phyloP scores from a whole-genome alignment of 306 rosid genomes.

The Fragaria ananassa region DNA sequence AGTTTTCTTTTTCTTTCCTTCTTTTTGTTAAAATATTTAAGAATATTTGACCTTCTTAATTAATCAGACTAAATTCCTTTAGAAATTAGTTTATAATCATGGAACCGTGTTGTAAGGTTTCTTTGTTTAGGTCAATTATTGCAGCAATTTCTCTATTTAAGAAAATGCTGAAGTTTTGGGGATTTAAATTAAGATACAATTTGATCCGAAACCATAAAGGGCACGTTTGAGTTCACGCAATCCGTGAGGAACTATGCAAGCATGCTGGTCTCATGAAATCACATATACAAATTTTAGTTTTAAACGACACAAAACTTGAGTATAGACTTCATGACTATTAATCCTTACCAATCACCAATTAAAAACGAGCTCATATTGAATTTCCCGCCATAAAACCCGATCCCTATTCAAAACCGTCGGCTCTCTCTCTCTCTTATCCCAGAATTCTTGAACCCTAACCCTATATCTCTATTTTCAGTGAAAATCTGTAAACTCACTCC shows the following conservation, averaged over 20 bases:
- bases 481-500: too few relatives aligned
- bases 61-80: not conserved
- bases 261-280: not conserved
- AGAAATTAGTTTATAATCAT: not conserved
- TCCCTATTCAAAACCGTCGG: not conserved
- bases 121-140: not conserved
- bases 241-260: not conserved
- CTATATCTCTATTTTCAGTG: too few relatives aligned
- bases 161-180: not conserved
- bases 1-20: not conserved
- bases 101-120: not conserved
- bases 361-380: not conserved
- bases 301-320: not conserved
- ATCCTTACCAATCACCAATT: not conserved
- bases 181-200: not conserved
- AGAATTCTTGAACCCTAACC: too few relatives aligned
- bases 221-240: not conserved
- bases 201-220: not conserved
- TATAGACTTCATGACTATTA: not conserved
- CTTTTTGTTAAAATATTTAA: too few relatives aligned
- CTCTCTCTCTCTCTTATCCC: too few relatives aligned
- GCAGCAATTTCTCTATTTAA: not conserved
- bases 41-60: too few relatives aligned
- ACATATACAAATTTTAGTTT: not conserved
- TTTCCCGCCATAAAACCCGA: not conserved